phyloP scores from a whole-genome alignment of 352 stramenopile genomes.

The Hyaloperonospora arabidopsidis region DNA sequence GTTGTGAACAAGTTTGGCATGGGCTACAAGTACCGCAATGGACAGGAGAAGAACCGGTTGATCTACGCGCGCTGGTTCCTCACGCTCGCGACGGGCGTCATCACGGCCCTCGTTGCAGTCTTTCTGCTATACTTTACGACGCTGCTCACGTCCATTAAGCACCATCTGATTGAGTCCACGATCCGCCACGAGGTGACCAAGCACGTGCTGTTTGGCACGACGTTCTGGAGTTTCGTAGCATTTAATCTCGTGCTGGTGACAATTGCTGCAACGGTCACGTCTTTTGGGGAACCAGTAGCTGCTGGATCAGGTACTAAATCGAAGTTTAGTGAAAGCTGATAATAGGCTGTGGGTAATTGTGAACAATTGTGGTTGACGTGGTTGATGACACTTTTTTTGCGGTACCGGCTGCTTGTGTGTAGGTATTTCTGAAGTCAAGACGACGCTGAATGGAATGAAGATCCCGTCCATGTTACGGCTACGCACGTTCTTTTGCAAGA shows the following conservation, averaged over 20 bases:
- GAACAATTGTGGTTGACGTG: no score
- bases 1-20: slow-evolving; percentile 84
- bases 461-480: slow-evolving; percentile 71
- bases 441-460: slow-evolving; percentile 88
- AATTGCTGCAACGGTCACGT: slow-evolving; percentile 66
- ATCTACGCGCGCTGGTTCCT: slow-evolving; percentile 79
- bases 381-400: no score
- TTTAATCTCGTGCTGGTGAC: slow-evolving; percentile 70
- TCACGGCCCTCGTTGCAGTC: slow-evolving; percentile 67
- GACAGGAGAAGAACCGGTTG: slow-evolving; percentile 69
- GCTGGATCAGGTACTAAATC: slow-evolving; percentile 58
- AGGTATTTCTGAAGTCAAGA: slow-evolving; percentile 91
- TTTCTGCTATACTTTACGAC: slow-evolving; percentile 79
- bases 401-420: neutral
- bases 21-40: slow-evolving; percentile 73
- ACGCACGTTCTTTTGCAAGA: slow-evolving; percentile 81
- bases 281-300: slow-evolving; percentile 65
- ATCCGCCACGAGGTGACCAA: slow-evolving; percentile 54
- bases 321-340: neutral
- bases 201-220: slow-evolving; percentile 61
- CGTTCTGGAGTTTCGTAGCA: slow-evolving; percentile 57
- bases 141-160: slow-evolving; percentile 58
- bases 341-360: no score
- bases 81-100: slow-evolving; percentile 62
- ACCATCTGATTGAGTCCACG: slow-evolving; percentile 52